Base-by-base conservation (phyloP, 106 monocot species). In the Dendrobium officinale region DNA sequence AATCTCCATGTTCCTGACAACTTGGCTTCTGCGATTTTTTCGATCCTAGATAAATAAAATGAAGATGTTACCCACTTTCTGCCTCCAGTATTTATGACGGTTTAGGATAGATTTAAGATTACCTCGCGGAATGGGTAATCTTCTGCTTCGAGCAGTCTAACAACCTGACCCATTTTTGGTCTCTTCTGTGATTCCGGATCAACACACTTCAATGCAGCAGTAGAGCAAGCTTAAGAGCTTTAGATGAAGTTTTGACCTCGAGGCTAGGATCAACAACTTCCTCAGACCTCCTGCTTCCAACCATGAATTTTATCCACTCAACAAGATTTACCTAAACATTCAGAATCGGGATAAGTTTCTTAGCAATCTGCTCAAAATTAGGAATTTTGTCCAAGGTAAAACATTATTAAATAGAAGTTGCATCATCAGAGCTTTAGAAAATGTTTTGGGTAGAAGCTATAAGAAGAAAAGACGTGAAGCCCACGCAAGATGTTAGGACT, bases 281-380 rank as follows among this genome's bases (percentile, higher is more conserved):
- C 10, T 92, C 92, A 2, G 86, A 79, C 72, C 86, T 77, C 79
- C 87, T 83, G 42, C 76, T 86, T 67, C 86, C 92, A 0, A 92
- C 89, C 92, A 92, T 92, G 43, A 86, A 41, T 43, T 92, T 92
- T 42, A 92, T 83, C 92, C 92, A 92, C 48, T 92, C 92, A 64
- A 92, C 92, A 49, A 92, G 92, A 81, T 90, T 88, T 5, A 90
- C 92, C 92, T 92, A 74, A 29, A 78, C 42, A 40, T 58, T 41
- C 19, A 66, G 37, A 40, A 45, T 51, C 22, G 29, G 9, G 24
- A 45, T 16, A 27, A 29, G 20, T 20, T 76, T 24, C 76, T 74
- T n/a, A 44, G 37, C 37, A 43, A 43, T 42, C 42, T 74, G 9
- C 6, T 29, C 67, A 2, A 67, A 26, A 24, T 67, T 27, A 26